Percentiles rank a stretch among this genome's conserved stretches.
Evolutionary conservation across 1,284 basidiomycete species (phyloP).

Genomic region (Meira miltonrushii): DNA sequence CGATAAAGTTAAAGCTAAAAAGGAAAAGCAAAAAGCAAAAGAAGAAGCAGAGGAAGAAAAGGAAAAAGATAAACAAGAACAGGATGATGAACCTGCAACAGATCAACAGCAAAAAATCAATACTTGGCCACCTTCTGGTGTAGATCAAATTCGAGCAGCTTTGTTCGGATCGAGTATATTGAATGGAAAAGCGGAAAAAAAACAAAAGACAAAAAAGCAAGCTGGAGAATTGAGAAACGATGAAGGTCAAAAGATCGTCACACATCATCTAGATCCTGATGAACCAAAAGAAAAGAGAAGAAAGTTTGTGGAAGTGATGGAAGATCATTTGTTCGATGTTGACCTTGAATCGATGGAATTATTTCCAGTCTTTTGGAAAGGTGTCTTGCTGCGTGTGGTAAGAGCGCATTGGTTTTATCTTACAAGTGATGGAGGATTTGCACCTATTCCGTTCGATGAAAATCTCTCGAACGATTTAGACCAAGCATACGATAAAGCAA

Average conservation of each 20-base stretch:
- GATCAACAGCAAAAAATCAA: neutral
- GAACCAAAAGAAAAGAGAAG: conserved; percentile 28
- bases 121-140: conserved; percentile 26
- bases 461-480: conserved; percentile 51
- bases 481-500: conserved; percentile 46
- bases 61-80: conserved; percentile 1
- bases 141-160: conserved; percentile 22
- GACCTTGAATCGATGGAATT: conserved; percentile 44
- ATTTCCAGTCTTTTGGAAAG: conserved; percentile 54
- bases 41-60: conserved; percentile 4
- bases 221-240: neutral
- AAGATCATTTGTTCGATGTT: conserved; percentile 49
- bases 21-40: conserved; percentile 17
- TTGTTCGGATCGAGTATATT: conserved; percentile 13
- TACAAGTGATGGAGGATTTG: conserved; percentile 30
- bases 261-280: conserved; percentile 39
- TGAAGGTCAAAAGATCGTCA: conserved; percentile 22
- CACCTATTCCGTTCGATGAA: conserved; percentile 43
- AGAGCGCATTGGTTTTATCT: conserved; percentile 54
- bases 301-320: conserved; percentile 41
- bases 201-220: neutral
- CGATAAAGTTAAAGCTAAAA: neutral
- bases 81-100: neutral
- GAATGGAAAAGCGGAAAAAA: neutral
- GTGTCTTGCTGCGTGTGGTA: conserved; percentile 47